Base-by-base conservation (phyloP, 352 stramenopile species). In the Thalassiosira sp. region DNA sequence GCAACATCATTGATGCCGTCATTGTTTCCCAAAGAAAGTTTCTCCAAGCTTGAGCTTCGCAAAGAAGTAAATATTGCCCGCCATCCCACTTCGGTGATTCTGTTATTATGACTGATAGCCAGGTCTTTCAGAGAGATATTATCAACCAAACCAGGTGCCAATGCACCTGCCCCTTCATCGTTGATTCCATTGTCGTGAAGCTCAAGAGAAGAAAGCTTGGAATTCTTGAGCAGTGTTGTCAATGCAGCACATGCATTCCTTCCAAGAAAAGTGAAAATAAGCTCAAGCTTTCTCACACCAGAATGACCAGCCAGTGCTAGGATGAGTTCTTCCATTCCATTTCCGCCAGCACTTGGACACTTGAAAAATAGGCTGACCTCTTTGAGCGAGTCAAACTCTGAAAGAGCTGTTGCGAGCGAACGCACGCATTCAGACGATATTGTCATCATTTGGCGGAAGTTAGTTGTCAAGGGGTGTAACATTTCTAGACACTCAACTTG, bases 81-180 rank as follows among this genome's bases (percentile, higher is more conserved):
- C 54, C 54, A 63, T 13, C 54, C 54, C 18, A 25, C 3, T 35
- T 63, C 7, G n/a, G 54, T 48, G 8, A 63, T 48, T n/a, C n/a
- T n/a, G 18, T 28, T 27, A 28, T 15, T 45, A 27, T 0, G 1
- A 11, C 25, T 28, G 15, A 63, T 11, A 5, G 0, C 8, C n/a
- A 63, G 54, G 15, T 63, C 54, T 45, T 48, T 49, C 25, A 63
- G n/a, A 3, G 25, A n/a, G 37, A 3, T 45, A 25, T 25, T 63
- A 3, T 11, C 3, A 18, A 13, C 48, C 25, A 63, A 20, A 25
- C 25, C 25, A 1, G 33, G 45, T 63, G 54, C 54, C 22, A 63
- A 25, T 20, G 15, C 31, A 11, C 16, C 15, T 46, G 54, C 20
- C 10, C 5, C 54, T 49, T 63, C 54, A 15, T 63, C 54, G 18